Evolutionary conservation across 1,139 yeast species (phyloP).

Genomic region (Diutina rugosa): DNA sequence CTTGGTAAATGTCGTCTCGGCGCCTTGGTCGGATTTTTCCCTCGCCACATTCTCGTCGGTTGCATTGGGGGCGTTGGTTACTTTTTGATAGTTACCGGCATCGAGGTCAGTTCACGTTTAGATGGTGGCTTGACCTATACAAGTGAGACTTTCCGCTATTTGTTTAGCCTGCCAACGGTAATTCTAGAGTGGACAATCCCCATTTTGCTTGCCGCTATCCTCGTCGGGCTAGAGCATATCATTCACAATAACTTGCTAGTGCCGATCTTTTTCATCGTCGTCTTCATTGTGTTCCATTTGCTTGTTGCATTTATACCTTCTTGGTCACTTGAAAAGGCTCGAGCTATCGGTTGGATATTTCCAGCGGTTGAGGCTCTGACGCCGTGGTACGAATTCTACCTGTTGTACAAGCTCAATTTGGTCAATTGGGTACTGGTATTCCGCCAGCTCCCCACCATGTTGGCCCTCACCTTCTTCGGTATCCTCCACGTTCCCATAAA

Average conservation of each 20-base stretch:
- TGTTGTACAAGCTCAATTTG: slow-evolving; percentile 49
- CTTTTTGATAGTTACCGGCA: slow-evolving; percentile 77
- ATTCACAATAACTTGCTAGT: slow-evolving; percentile 66
- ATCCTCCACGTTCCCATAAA: slow-evolving; percentile 93
- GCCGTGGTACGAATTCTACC: slow-evolving; percentile 85
- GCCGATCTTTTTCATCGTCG: slow-evolving; percentile 66
- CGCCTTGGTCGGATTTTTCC: slow-evolving; percentile 84
- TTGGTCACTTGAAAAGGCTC: slow-evolving; percentile 46
- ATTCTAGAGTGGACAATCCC: slow-evolving; percentile 69
- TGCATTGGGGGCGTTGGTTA: slow-evolving; percentile 98
- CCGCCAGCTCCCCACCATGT: slow-evolving; percentile 78
- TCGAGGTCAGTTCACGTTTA: slow-evolving; percentile 76
- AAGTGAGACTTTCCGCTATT: slow-evolving; percentile 35
- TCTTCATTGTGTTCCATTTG: slow-evolving; percentile 58
- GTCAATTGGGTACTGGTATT: slow-evolving; percentile 66
- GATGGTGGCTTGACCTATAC: slow-evolving; percentile 63
- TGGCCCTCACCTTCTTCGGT: slow-evolving; percentile 92
- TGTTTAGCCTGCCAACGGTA: slow-evolving; percentile 25
- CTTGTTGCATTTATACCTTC: slow-evolving; percentile 52
- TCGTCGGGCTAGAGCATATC: slow-evolving; percentile 50
- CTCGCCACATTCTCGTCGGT: slow-evolving; percentile 89
- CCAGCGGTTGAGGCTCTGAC: slow-evolving; percentile 49
- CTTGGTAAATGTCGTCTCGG: slow-evolving; percentile 78
- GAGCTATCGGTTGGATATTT: slow-evolving; percentile 80
- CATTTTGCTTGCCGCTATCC: slow-evolving; percentile 41